phyloP scores from a whole-genome alignment of 208 protist genomes.

The Acanthamoeba triangularis region DNA sequence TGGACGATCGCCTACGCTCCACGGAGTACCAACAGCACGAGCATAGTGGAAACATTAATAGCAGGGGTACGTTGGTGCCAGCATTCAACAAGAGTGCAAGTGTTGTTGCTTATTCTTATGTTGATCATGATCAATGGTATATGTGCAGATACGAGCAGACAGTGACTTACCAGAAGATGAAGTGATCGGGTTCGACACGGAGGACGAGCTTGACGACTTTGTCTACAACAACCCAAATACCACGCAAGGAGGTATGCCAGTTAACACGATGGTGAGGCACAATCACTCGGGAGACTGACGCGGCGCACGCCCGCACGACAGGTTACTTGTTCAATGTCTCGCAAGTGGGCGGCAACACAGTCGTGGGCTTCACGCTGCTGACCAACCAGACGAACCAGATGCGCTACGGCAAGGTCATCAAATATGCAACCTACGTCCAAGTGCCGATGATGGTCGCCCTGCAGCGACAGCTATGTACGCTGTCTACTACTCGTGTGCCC shows the following conservation, averaged over 20 bases:
- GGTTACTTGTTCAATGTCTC: constrained; percentile 21
- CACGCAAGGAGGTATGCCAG: constrained; percentile 66
- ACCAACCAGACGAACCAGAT: constrained; percentile 42
- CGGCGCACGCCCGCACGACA: neutral
- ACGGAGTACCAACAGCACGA: neutral
- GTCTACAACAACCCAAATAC: constrained; percentile 61
- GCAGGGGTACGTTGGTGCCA: neutral
- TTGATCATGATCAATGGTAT: neutral
- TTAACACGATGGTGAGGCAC: neutral
- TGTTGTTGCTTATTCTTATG: neutral
- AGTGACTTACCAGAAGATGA: constrained; percentile 62
- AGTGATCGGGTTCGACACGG: constrained; percentile 41
- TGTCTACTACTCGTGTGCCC: neutral
- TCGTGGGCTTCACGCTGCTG: constrained; percentile 37
- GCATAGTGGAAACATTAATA: constrained; percentile 54
- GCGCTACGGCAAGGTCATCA: constrained; percentile 7
- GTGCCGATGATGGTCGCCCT: constrained; percentile 70
- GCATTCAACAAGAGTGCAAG: no score
- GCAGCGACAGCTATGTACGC: constrained; percentile 56
- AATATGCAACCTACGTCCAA: constrained; percentile 69
- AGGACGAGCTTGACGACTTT: constrained; percentile 29
- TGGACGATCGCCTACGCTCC: constrained; percentile 68
- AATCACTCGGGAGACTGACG: no score
- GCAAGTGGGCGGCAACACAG: neutral
- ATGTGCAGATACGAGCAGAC: constrained; percentile 11